Conservation (phyloP, 2,329 filamentous ascomycete genomes). For the Zasmidium cellare region DNA sequence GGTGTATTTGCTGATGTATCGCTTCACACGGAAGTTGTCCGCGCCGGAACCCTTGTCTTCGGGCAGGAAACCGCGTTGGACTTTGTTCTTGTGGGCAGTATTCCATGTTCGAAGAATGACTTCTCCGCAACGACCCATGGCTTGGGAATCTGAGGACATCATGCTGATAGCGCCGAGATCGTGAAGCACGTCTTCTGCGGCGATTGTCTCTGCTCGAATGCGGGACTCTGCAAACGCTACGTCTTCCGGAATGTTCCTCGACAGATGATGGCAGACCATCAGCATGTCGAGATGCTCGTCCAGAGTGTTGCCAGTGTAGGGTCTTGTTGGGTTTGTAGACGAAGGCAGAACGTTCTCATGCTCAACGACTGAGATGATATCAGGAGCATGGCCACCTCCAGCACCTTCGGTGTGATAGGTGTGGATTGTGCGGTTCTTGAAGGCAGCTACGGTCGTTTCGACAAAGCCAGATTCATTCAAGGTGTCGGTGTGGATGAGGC, state of each 20-base stretch:
- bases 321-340: conserved; percentile 88
- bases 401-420: conserved; percentile 97
- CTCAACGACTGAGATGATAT: conserved; percentile 93
- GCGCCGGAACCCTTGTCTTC: conserved; percentile 78
- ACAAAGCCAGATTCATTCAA: conserved; percentile 98
- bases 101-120: conserved; percentile 94
- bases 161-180: conserved; percentile 94
- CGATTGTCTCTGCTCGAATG: conserved; percentile 94
- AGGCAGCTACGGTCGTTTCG: conserved; percentile 81
- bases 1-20: conserved; percentile 94
- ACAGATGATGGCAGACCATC: conserved; percentile 96
- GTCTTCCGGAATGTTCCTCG: conserved; percentile 90
- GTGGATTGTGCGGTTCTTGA: conserved; percentile 86
- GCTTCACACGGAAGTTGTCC: conserved; percentile 89
- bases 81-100: conserved; percentile 95
- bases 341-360: conserved; percentile 84
- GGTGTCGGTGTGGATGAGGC: conserved; percentile 92
- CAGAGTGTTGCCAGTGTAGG: conserved; percentile 86
- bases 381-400: conserved; percentile 89
- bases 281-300: conserved; percentile 98
- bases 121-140: conserved; percentile 95
- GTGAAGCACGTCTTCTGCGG: conserved; percentile 92
- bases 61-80: conserved; percentile 72
- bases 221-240: conserved; percentile 92
- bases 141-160: conserved; percentile 95